Percentiles rank a stretch among this genome's conserved stretches.
These are phyloP conservation scores for Solidago caesia DNA, from an alignment of 129 eudicot species.

Conservation along the genomic window DNA sequence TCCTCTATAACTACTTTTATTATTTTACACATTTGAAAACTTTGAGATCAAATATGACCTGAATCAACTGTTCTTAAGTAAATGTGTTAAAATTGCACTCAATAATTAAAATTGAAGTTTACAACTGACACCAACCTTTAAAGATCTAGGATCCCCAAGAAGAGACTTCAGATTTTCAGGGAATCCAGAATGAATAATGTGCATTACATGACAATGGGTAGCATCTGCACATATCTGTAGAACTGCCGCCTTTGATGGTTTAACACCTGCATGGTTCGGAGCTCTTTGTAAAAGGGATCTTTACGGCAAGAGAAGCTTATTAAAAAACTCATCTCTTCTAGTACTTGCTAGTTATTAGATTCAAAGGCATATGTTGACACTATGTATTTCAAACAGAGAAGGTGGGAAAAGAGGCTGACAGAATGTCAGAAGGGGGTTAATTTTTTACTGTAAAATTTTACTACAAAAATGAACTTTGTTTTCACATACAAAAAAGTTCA, in stretches of 20 bases:
- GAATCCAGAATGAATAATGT: slow-evolving; percentile 74
- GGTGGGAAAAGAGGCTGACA: not conserved
- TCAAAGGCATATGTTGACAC: not conserved
- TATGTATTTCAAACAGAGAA: not conserved
- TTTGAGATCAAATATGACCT: not conserved
- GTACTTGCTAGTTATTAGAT: not conserved
- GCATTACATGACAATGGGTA: slow-evolving; percentile 67
- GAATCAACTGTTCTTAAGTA: not conserved
- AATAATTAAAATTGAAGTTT: not conserved
- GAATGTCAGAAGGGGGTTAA: not conserved
- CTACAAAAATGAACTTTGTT: no score
- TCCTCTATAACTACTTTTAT: not conserved
- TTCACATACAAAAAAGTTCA: no score
- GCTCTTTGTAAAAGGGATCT: slow-evolving; percentile 3
- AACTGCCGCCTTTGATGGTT: slow-evolving; percentile 74
- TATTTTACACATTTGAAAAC: no score
- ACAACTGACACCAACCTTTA: slow-evolving; percentile 47
- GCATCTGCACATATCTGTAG: slow-evolving; percentile 77
- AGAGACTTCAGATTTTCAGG: slow-evolving; percentile 59
- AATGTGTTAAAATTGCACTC: not conserved
- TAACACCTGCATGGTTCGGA: slow-evolving; percentile 52
- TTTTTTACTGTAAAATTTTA: not conserved
- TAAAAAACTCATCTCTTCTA: not conserved
- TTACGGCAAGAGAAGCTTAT: not conserved
- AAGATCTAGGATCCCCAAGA: slow-evolving; percentile 56